A percentile compares a stretch with the other conserved stretches of the same genome.
Conservation (phyloP, 2,329 filamentous ascomycete species). For the Sphaceloma murrayae region DNA sequence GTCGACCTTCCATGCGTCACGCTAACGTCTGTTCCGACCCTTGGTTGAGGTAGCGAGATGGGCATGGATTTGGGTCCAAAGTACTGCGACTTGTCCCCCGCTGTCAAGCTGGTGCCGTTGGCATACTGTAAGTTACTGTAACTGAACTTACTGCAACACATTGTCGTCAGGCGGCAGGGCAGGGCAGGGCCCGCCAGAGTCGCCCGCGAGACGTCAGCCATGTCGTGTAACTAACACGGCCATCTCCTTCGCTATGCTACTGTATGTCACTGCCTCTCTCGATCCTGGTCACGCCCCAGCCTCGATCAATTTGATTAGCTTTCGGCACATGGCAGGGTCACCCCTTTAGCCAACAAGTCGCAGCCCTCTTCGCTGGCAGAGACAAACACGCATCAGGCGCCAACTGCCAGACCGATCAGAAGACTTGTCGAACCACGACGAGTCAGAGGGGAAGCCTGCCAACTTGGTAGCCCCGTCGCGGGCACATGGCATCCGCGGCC, state of each 20-base stretch:
- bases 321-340: neutral
- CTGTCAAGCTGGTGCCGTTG: no score
- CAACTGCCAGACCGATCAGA: conserved; percentile 7
- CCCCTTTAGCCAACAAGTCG: conserved; percentile 1
- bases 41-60: neutral
- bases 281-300: conserved; percentile 5
- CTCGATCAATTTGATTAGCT: neutral
- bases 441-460: conserved; percentile 8
- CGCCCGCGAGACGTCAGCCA: no score
- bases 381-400: conserved; percentile 5
- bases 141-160: no score
- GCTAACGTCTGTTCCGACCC: neutral
- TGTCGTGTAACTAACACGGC: conserved; percentile 7
- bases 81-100: no score
- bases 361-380: conserved; percentile 2
- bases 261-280: neutral
- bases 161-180: no score
- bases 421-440: neutral
- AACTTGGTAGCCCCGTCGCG: conserved; percentile 1
- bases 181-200: no score
- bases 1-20: conserved; percentile 15
- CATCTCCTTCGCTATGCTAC: no score
- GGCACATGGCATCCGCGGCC: conserved; percentile 12
- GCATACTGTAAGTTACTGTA: no score
- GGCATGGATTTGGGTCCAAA: no score